Conservation (phyloP, 331 rosid genomes). For the Rhamnella rubrinervis region DNA sequence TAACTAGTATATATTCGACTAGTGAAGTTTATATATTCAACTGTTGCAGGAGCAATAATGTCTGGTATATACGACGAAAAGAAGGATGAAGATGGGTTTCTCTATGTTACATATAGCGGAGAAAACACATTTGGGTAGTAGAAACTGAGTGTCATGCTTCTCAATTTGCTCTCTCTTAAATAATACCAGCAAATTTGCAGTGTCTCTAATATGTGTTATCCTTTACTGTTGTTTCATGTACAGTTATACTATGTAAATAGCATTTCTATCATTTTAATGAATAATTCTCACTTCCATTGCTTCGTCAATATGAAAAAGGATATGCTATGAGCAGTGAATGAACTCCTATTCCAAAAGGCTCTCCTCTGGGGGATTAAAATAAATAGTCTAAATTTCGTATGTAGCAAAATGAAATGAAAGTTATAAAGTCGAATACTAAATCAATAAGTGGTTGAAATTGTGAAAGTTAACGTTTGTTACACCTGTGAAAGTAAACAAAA, state of each 20-base stretch:
- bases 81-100: conserved; percentile 58
- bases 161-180: neutral
- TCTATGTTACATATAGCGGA: conserved; percentile 57
- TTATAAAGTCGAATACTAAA: too few species aligned
- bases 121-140: conserved; percentile 58
- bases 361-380: too few species aligned
- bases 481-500: too few species aligned
- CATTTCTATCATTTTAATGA: conserved; percentile 2
- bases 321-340: too few species aligned
- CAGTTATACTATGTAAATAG: conserved; percentile 20
- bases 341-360: too few species aligned
- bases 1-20: neutral
- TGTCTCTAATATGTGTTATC: neutral
- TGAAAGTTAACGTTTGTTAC: too few species aligned
- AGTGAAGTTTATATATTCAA: neutral
- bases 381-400: too few species aligned
- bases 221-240: conserved; percentile 1
- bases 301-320: neutral
- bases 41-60: conserved; percentile 48
- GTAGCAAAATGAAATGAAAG: too few species aligned
- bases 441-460: too few species aligned
- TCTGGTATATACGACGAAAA: conserved; percentile 54
- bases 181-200: neutral
- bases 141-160: neutral
- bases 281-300: conserved; percentile 7